Evolutionary conservation across 2,329 filamentous ascomycete genomes (phyloP).

Genomic region (Pseudocercospora crystallina): DNA sequence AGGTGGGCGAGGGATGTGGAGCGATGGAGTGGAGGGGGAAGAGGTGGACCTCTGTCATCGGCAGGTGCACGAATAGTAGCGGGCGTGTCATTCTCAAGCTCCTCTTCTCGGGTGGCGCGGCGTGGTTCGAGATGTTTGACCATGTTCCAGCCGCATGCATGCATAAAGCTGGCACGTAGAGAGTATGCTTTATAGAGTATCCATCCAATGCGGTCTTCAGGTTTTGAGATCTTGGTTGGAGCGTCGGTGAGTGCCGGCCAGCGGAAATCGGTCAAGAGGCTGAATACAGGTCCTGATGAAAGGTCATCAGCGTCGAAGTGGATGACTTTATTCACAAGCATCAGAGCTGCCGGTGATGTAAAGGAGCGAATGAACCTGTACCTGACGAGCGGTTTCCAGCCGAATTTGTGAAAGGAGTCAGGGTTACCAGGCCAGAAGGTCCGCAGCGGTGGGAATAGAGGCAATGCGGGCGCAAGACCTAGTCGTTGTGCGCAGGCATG

Average conservation of each 20-base stretch:
- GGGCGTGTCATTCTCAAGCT: constrained; percentile 12
- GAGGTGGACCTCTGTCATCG: background rate
- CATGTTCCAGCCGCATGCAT: constrained; percentile 26
- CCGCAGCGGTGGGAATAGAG: constrained; percentile 22
- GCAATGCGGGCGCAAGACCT: constrained; percentile 25
- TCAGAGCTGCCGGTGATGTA: constrained; percentile 21
- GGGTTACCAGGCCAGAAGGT: constrained; percentile 19
- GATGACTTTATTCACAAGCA: constrained; percentile 17
- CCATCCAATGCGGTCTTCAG: constrained; percentile 26
- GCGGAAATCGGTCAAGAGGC: constrained; percentile 25
- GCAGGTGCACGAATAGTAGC: background rate
- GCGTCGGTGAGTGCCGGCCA: constrained; percentile 22
- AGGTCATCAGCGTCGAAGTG: constrained; percentile 17
- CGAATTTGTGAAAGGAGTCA: constrained; percentile 15
- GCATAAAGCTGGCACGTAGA: constrained; percentile 19
- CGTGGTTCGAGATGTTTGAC: constrained; percentile 5
- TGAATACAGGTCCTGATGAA: constrained; percentile 17
- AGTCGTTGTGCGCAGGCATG: constrained; percentile 28
- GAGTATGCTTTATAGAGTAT: constrained; percentile 23
- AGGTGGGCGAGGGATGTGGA: constrained; percentile 27
- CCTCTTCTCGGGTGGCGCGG: background rate
- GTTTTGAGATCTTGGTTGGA: background rate
- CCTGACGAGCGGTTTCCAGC: constrained; percentile 18
- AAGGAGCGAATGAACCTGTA: constrained; percentile 9
- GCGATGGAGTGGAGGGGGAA: constrained; percentile 16